These are phyloP conservation scores for Phyllosticta ampelicida DNA, from an alignment of 2,329 filamentous ascomycete genomes.

Conservation along the genomic window DNA sequence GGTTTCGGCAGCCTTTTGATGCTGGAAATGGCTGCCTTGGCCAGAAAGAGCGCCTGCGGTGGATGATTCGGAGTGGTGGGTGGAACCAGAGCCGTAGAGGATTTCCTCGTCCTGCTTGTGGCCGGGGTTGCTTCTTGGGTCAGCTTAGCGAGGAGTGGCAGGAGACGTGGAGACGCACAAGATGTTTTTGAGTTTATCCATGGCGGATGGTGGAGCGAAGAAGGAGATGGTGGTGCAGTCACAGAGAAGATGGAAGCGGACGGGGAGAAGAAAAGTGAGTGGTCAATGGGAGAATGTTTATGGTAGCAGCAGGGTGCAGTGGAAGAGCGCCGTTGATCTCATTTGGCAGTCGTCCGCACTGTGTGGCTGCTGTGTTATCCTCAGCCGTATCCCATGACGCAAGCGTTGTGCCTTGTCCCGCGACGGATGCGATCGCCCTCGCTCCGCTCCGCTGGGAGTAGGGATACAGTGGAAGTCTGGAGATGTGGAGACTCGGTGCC, in stretches of 20 bases:
- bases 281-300: neutral
- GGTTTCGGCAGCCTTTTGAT: neutral
- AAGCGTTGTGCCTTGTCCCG: neutral
- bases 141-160: neutral
- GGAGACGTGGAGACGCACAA: conserved; percentile 22
- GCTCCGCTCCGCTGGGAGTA: neutral
- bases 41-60: conserved; percentile 12
- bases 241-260: neutral
- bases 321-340: conserved; percentile 10
- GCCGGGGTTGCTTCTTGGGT: conserved; percentile 17
- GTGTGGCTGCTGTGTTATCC: too few species aligned
- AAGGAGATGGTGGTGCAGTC: neutral
- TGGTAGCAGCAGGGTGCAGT: neutral
- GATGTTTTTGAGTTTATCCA: conserved; percentile 37
- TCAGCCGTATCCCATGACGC: neutral
- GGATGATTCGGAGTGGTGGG: neutral
- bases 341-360: neutral
- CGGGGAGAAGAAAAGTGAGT: neutral
- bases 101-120: conserved; percentile 26
- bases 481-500: neutral
- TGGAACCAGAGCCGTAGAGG: conserved; percentile 16
- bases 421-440: neutral
- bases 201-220: conserved; percentile 14
- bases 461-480: neutral
- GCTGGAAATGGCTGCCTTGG: conserved; percentile 16